Percentiles rank a stretch among this genome's conserved stretches.
Conservation (phyloP, 75 land plant species). For the Sequoiadendron giganteum region DNA sequence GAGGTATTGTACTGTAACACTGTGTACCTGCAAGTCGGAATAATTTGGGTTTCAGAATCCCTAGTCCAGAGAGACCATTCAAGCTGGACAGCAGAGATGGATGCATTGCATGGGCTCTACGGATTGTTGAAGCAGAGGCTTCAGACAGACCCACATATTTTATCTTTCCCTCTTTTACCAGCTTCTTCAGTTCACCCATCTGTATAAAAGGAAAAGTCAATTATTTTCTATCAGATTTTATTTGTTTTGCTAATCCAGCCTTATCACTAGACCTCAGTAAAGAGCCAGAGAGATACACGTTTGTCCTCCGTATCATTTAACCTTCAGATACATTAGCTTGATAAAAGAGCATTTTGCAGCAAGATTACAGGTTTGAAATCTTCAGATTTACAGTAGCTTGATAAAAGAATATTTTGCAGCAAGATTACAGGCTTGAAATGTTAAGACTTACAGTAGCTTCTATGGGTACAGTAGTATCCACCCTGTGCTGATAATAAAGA, state of each 20-base stretch:
- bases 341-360: too few species aligned
- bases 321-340: too few species aligned
- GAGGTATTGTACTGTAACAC: too few species aligned
- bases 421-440: too few species aligned
- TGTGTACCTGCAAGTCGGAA: slow-evolving; percentile 35
- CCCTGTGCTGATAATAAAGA: too few species aligned
- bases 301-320: too few species aligned
- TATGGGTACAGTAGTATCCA: too few species aligned
- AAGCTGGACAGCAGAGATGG: slow-evolving; percentile 36
- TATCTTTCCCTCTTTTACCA: slow-evolving; percentile 34
- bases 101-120: slow-evolving; percentile 12
- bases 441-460: slow-evolving; percentile 9
- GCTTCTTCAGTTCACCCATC: slow-evolving; percentile 28
- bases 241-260: neutral
- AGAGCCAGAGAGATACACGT: too few species aligned
- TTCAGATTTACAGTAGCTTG: too few species aligned
- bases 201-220: neutral
- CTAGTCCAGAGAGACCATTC: slow-evolving; percentile 44
- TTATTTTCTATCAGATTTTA: slow-evolving; percentile 13
- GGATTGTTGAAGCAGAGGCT: slow-evolving; percentile 27
- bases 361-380: too few species aligned
- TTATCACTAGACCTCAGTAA: too few species aligned
- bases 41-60: slow-evolving; percentile 24
- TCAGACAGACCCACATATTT: slow-evolving; percentile 35
- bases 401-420: too few species aligned